These are phyloP conservation scores for Priceomyces carsonii DNA, from an alignment of 805 yeast species.

Conservation along the genomic window DNA sequence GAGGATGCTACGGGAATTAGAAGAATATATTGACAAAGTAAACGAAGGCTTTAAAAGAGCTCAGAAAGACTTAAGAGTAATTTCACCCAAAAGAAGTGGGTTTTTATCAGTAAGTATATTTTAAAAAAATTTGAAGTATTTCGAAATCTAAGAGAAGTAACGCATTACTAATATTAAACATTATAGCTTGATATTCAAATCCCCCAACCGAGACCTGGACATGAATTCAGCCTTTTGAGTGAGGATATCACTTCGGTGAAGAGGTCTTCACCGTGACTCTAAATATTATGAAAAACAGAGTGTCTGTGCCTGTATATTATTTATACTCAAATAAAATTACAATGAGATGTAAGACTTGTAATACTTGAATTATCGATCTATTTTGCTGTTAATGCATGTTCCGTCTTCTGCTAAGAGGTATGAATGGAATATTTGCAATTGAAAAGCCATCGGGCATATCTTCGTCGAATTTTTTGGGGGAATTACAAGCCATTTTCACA, in stretches of 20 bases:
- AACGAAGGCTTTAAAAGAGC: slow-evolving; percentile 16
- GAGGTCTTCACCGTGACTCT: too few species aligned
- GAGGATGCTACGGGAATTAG: slow-evolving; percentile 39
- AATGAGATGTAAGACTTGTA: too few species aligned
- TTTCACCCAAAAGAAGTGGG: slow-evolving; percentile 55
- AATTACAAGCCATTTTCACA: slow-evolving; percentile 64
- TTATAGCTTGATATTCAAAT: slow-evolving; percentile 51
- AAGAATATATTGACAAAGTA: slow-evolving; percentile 25
- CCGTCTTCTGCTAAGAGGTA: slow-evolving; percentile 22
- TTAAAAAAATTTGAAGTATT: too few species aligned
- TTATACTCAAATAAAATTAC: too few species aligned
- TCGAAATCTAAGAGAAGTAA: too few species aligned
- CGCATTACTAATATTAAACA: slow-evolving; percentile 16
- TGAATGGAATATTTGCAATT: slow-evolving; percentile 94
- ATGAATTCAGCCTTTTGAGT: not conserved
- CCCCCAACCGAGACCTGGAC: slow-evolving; percentile 28
- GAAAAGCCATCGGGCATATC: slow-evolving; percentile 86
- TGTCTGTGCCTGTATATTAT: too few species aligned
- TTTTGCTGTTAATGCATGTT: slow-evolving; percentile 7
- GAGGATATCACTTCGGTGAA: not conserved
- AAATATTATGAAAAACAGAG: too few species aligned
- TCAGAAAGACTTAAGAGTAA: slow-evolving; percentile 32
- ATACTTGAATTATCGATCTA: not conserved
- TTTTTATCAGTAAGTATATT: slow-evolving; percentile 47
- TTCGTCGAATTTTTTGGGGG: slow-evolving; percentile 71